These are phyloP conservation scores for Cercospora zeina DNA, from an alignment of 2,329 filamentous ascomycete species.

Conservation along the genomic window DNA sequence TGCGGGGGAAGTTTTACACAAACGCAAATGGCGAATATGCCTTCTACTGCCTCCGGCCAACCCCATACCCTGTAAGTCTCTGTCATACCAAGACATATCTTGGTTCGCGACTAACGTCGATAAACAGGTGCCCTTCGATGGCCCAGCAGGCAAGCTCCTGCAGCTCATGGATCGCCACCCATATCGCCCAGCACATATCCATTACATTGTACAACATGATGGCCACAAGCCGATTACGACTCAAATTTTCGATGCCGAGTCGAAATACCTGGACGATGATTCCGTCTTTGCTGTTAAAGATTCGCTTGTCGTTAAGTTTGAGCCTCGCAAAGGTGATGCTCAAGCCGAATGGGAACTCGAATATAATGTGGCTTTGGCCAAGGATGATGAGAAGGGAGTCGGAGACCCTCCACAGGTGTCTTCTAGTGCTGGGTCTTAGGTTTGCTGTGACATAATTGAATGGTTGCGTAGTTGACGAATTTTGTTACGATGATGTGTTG, in stretches of 20 bases:
- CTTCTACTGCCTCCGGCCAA: conserved; percentile 32
- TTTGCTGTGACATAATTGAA: not conserved
- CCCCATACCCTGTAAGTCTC: conserved; percentile 25
- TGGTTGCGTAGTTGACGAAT: not conserved
- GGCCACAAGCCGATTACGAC: conserved; percentile 70
- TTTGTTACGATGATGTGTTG: no score
- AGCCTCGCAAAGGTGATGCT: conserved; percentile 53
- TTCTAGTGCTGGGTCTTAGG: conserved; percentile 4
- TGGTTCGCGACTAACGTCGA: not conserved
- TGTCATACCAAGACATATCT: no score
- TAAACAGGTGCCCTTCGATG: conserved; percentile 36
- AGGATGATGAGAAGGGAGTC: conserved; percentile 31
- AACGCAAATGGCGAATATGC: conserved; percentile 44
- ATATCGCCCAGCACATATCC: conserved; percentile 64
- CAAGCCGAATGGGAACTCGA: conserved; percentile 27
- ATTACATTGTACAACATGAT: conserved; percentile 46
- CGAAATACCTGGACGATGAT: conserved; percentile 26
- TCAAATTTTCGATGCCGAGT: conserved; percentile 67
- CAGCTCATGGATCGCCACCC: conserved; percentile 62
- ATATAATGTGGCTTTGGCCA: conserved; percentile 27
- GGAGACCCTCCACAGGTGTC: conserved; percentile 13
- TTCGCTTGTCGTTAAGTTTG: conserved; percentile 59
- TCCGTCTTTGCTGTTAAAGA: conserved; percentile 41
- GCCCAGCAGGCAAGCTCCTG: conserved; percentile 53
- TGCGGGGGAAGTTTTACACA: conserved; percentile 71